phyloP scores from a whole-genome alignment of 2,329 filamentous ascomycete species.

The Paecilomyces sp. region DNA sequence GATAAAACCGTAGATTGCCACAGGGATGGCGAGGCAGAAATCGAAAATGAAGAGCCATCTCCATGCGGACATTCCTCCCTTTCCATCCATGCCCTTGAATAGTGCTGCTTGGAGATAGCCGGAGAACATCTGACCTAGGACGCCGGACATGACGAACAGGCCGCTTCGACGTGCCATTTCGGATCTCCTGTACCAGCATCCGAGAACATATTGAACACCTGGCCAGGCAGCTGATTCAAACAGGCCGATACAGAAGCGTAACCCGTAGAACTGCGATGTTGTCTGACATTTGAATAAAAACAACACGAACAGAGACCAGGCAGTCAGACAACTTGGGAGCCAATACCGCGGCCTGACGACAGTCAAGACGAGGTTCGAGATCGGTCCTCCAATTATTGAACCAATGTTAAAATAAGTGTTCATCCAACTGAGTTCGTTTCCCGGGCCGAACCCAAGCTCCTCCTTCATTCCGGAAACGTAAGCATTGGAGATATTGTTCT shows the following conservation, averaged over 20 bases:
- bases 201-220: slow-evolving; percentile 11
- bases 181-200: slow-evolving; percentile 11
- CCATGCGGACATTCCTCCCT: slow-evolving; percentile 41
- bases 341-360: slow-evolving; percentile 32
- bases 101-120: slow-evolving; percentile 47
- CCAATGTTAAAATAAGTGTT: slow-evolving; percentile 41
- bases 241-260: slow-evolving; percentile 13
- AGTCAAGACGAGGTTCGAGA: slow-evolving; percentile 36
- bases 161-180: slow-evolving; percentile 8
- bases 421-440: slow-evolving; percentile 40
- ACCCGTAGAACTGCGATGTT: slow-evolving; percentile 8
- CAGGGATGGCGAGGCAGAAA: slow-evolving; percentile 43
- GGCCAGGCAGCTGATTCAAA: slow-evolving; percentile 11
- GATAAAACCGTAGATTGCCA: slow-evolving; percentile 29
- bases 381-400: slow-evolving; percentile 29
- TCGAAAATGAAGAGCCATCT: slow-evolving; percentile 52
- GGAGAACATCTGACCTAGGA: slow-evolving; percentile 37
- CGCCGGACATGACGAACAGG: slow-evolving; percentile 11
- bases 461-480: slow-evolving; percentile 44
- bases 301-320: slow-evolving; percentile 36
- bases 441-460: slow-evolving; percentile 36
- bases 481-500: slow-evolving; percentile 42
- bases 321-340: slow-evolving; percentile 30
- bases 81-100: slow-evolving; percentile 43
- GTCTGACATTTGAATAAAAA: slow-evolving; percentile 24